Evolutionary conservation across 768 basidiomycete species (phyloP).

Genomic region (Amanita inopinata): DNA sequence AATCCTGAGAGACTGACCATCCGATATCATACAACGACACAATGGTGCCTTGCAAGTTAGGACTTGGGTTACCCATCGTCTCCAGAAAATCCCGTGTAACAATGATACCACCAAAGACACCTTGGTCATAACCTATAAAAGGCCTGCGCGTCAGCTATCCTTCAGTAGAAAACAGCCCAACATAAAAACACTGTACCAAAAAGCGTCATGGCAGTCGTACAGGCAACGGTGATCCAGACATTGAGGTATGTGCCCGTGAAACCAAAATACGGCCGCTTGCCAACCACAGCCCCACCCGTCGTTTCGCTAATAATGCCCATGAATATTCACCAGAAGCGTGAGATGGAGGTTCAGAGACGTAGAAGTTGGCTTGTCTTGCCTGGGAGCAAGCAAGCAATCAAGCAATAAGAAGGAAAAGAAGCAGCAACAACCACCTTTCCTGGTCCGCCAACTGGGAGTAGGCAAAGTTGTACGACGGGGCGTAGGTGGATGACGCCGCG

Average conservation of each 20-base stretch:
- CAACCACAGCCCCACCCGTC: too few species aligned
- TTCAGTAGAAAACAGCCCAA: background rate
- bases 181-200: slow-evolving; percentile 26
- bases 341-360: too few species aligned
- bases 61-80: slow-evolving; percentile 37
- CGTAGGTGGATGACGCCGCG: too few species aligned
- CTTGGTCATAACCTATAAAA: slow-evolving; percentile 35
- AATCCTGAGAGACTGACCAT: slow-evolving; percentile 21
- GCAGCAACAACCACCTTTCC: too few species aligned
- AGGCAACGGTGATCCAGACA: slow-evolving; percentile 39
- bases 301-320: too few species aligned
- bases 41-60: slow-evolving; percentile 36
- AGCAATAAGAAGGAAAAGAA: too few species aligned
- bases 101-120: slow-evolving; percentile 44
- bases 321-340: too few species aligned
- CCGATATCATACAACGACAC: slow-evolving; percentile 44
- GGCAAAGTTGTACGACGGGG: too few species aligned
- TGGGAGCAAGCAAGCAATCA: too few species aligned
- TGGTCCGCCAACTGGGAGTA: too few species aligned
- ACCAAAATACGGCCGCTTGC: slow-evolving; percentile 30
- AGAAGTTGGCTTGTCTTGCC: too few species aligned
- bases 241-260: slow-evolving; percentile 35
- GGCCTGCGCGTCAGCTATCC: background rate
- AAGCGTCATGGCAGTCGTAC: slow-evolving; percentile 41
- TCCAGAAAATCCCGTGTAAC: slow-evolving; percentile 36